A percentile compares a stretch with the other conserved stretches of the same genome.
These are phyloP conservation scores for Amaranthus hypochondriacus DNA, from an alignment of 148 eudicot genomes.

Conservation along the genomic window DNA sequence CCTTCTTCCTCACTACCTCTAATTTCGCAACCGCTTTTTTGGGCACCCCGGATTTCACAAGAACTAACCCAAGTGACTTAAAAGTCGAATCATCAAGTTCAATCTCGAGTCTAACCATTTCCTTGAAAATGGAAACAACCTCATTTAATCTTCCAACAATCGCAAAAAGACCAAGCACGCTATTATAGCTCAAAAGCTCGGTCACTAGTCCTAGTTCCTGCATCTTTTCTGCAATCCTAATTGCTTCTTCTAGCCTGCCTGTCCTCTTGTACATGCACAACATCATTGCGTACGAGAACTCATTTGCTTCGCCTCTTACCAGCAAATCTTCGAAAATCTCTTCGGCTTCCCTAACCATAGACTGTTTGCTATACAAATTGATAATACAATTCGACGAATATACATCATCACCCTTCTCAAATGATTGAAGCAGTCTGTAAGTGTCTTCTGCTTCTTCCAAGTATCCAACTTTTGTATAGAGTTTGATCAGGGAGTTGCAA, in stretches of 20 bases:
- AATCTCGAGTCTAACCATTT: conserved; percentile 54
- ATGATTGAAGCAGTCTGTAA: conserved; percentile 45
- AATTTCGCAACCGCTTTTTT: conserved; percentile 52
- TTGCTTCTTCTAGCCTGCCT: conserved; percentile 62
- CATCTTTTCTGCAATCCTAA: conserved; percentile 58
- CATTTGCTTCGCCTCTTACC: conserved; percentile 62
- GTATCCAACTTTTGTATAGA: conserved; percentile 76
- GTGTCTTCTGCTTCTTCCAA: conserved; percentile 71
- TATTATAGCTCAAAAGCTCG: conserved; percentile 72
- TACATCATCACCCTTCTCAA: conserved; percentile 45
- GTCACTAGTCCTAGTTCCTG: conserved; percentile 59
- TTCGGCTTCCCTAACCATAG: conserved; percentile 72
- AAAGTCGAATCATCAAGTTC: conserved; percentile 71
- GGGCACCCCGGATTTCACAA: conserved; percentile 67
- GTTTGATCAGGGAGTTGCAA: conserved; percentile 68
- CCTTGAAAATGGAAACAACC: conserved; percentile 50
- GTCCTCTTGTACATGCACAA: conserved; percentile 81
- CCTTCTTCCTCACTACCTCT: conserved; percentile 50
- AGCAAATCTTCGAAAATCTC: conserved; percentile 47
- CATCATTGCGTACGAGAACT: conserved; percentile 89
- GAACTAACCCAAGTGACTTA: conserved; percentile 53
- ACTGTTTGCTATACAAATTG: conserved; percentile 63
- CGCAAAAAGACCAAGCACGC: conserved; percentile 60
- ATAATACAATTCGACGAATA: conserved; percentile 87
- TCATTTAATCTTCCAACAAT: conserved; percentile 63